phyloP scores from a whole-genome alignment of 2,329 filamentous ascomycete species.

The Pseudodiploospora longispora region DNA sequence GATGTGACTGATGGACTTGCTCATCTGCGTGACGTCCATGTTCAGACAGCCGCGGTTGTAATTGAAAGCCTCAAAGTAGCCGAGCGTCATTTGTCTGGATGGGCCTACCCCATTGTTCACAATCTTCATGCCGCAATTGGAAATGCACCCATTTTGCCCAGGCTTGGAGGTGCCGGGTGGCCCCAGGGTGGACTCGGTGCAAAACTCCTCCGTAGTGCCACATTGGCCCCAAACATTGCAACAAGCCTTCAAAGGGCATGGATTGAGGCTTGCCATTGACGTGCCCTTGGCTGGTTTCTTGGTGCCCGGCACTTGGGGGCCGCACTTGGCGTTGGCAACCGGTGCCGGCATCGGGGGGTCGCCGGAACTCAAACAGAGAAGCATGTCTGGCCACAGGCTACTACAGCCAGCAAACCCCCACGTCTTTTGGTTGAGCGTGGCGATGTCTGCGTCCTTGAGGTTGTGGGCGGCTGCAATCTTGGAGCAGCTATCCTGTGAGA shows the following conservation, averaged over 20 bases:
- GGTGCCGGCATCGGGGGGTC: constrained; percentile 24
- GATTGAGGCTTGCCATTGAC: constrained; percentile 17
- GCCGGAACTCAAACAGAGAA: constrained; percentile 27
- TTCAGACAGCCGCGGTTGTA: constrained; percentile 10
- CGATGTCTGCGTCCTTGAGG: neutral
- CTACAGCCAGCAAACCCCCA: constrained; percentile 23
- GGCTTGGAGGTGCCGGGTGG: constrained; percentile 12
- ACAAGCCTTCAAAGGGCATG: constrained; percentile 21
- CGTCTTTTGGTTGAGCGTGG: constrained; percentile 17
- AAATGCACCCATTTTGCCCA: constrained; percentile 12
- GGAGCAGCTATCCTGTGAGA: constrained; percentile 18
- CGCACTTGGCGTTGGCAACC: constrained; percentile 23
- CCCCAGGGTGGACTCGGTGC: constrained; percentile 17
- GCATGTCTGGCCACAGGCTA: constrained; percentile 15
- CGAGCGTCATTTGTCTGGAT: neutral
- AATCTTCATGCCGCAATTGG: constrained; percentile 15
- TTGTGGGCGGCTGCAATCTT: constrained; percentile 13
- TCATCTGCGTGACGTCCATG: constrained; percentile 17
- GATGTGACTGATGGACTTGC: constrained; percentile 11
- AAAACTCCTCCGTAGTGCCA: constrained; percentile 32
- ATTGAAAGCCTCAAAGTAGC: neutral
- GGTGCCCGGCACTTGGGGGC: constrained; percentile 24
- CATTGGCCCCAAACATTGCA: constrained; percentile 33
- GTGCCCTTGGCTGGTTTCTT: constrained; percentile 14
- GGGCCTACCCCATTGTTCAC: constrained; percentile 1